Evolutionary conservation across 768 basidiomycete species (phyloP).

Genomic region (Coprinopsis strossmayeri): DNA sequence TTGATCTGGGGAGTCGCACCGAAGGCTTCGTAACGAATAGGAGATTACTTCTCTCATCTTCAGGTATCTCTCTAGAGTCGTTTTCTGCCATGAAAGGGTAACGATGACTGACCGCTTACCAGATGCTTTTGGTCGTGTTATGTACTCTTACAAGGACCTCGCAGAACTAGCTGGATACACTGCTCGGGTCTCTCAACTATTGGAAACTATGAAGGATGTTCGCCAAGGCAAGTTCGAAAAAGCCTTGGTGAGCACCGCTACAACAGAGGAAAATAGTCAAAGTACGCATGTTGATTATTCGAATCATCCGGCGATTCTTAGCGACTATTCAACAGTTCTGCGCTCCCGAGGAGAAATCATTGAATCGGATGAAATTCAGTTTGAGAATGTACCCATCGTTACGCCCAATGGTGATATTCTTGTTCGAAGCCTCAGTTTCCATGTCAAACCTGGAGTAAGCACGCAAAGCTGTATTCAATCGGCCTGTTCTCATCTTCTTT

Average conservation of each 20-base stretch:
- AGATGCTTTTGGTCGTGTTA: slow-evolving; percentile 93
- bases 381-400: slow-evolving; percentile 91
- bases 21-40: slow-evolving; percentile 99
- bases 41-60: slow-evolving; percentile 80
- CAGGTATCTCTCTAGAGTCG: slow-evolving; percentile 50
- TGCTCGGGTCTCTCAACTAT: slow-evolving; percentile 77
- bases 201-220: slow-evolving; percentile 89
- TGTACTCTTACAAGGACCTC: slow-evolving; percentile 97
- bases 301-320: neutral
- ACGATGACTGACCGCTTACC: too few relatives aligned
- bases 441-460: slow-evolving; percentile 78
- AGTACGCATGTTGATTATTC: slow-evolving; percentile 40
- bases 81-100: too few relatives aligned
- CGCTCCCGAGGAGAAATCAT: slow-evolving; percentile 72
- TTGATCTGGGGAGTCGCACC: slow-evolving; percentile 82
- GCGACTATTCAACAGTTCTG: slow-evolving; percentile 49
- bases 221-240: slow-evolving; percentile 84
- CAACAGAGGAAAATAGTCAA: slow-evolving; percentile 64
- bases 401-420: slow-evolving; percentile 95
- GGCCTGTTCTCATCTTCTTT: too few relatives aligned
- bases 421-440: slow-evolving; percentile 78
- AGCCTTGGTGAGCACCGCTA: slow-evolving; percentile 71
- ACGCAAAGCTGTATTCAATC: too few relatives aligned
- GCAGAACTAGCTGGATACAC: slow-evolving; percentile 96
- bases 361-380: slow-evolving; percentile 84